Base-by-base conservation (phyloP, 1,284 basidiomycete genomes). In the Rhodotorula sp. region DNA sequence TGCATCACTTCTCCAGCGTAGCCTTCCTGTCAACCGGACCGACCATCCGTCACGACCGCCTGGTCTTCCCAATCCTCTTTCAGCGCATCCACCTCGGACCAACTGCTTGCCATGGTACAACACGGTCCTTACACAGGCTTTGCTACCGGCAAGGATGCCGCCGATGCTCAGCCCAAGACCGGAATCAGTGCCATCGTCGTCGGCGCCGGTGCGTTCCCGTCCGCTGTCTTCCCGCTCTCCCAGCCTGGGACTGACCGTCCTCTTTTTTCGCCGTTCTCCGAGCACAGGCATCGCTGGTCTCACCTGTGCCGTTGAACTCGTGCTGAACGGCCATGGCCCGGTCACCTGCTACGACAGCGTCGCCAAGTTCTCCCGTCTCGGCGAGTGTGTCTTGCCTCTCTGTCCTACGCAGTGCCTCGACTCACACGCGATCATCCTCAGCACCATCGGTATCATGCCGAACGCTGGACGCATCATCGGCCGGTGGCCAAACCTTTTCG, bases 391-490 rank as follows among this genome's bases (percentile, higher is more conserved):
- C 13, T 25, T 5, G 14, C 2, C 25, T 21, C 17, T 60, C 25
- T 19, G 12, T 14, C n/a, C 9, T 16, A 9, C 16, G 12, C 25
- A 7, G 44, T 27, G 46, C 19, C 19, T 44, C 57, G 17, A 14
- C n/a, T 59, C 8, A 46, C 42, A 34, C 42, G 50, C 52, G 25
- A 21, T 25, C 7, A 34, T 52, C 7, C 42, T 19, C n/a, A 53
- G 49, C 60, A 61, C 48, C 14, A 48, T 56, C 27, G 63, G 63
- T 19, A 64, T 70, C 46, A 65, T 64, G 50, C 68, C 68, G 4
- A 70, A 70, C 53, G 68, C 68, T 3, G 58, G 68, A 3, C 25
- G 60, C n/a, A 60, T 70, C 52, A 52, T 70, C 45, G 63, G 62
- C 13, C 64, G 68, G 46, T 70, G 68, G 68, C 61, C 61, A 10